Conservation (phyloP, 208 protist genomes). For the Zelonia costaricensis region DNA sequence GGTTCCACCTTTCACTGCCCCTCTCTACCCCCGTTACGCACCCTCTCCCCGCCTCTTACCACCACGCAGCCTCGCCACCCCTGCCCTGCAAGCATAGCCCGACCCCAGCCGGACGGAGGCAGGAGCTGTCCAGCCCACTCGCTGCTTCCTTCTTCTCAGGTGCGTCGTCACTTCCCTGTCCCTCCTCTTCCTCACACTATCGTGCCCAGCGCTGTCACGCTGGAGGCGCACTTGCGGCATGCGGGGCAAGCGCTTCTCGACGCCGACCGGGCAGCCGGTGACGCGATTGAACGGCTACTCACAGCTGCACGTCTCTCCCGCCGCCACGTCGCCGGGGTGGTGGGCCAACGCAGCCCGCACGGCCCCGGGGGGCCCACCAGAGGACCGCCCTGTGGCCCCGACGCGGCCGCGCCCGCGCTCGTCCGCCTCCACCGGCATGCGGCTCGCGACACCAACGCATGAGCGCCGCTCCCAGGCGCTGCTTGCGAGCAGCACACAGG, state of each 20-base stretch:
- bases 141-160: too few relatives aligned
- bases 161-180: too few relatives aligned
- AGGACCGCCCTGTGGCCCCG: background rate
- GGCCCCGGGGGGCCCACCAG: background rate
- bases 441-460: background rate
- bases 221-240: background rate
- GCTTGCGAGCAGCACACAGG: background rate
- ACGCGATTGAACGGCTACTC: constrained; percentile 10
- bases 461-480: constrained; percentile 7
- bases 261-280: constrained; percentile 11
- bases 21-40: too few relatives aligned
- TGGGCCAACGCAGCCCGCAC: constrained; percentile 3
- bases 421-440: background rate
- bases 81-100: too few relatives aligned
- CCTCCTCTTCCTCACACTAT: too few relatives aligned
- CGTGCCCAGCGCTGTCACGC: too few relatives aligned
- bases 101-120: too few relatives aligned
- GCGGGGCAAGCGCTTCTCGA: constrained; percentile 27
- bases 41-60: too few relatives aligned
- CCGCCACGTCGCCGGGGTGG: constrained; percentile 1
- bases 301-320: constrained; percentile 16
- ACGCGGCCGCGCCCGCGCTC: constrained; percentile 4
- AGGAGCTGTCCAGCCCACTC: too few relatives aligned
- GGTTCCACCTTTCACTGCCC: too few relatives aligned
- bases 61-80: too few relatives aligned